Percentiles rank a stretch among this genome's conserved stretches.
These are phyloP conservation scores for Euphorbia pulcherrima DNA, from an alignment of 345 rosid species.

Conservation along the genomic window DNA sequence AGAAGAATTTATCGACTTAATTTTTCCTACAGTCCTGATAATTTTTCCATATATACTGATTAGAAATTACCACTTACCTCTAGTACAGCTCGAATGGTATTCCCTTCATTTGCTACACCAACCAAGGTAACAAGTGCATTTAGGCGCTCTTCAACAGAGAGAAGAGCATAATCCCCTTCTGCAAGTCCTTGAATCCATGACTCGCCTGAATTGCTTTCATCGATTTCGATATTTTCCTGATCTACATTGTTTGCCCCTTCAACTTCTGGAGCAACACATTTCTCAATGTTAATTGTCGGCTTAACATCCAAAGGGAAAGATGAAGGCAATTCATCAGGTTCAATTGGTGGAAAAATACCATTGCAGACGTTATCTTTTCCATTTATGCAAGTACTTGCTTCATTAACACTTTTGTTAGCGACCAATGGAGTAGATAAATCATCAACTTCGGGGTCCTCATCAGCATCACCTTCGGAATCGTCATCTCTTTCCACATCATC, in stretches of 20 bases:
- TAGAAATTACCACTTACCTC: constrained; percentile 54
- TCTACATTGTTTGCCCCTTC: constrained; percentile 30
- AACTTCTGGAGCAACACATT: constrained; percentile 34
- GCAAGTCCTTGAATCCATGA: constrained; percentile 94
- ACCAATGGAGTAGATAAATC: constrained; percentile 55
- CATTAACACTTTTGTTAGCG: constrained; percentile 42
- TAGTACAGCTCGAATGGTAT: constrained; percentile 73
- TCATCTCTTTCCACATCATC: constrained; percentile 87
- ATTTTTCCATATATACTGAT: constrained; percentile 5
- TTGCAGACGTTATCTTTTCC: constrained; percentile 34
- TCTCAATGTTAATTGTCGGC: constrained; percentile 34
- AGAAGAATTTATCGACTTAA: constrained; percentile 17
- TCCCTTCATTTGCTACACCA: constrained; percentile 93
- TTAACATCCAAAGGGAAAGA: constrained; percentile 37
- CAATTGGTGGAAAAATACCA: constrained; percentile 31
- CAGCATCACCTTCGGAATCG: constrained; percentile 82
- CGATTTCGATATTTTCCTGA: constrained; percentile 58
- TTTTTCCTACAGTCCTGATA: background rate
- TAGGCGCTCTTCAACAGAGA: constrained; percentile 93
- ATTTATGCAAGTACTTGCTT: constrained; percentile 41
- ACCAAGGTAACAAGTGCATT: constrained; percentile 77
- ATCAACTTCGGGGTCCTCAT: constrained; percentile 95
- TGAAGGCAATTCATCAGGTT: constrained; percentile 37
- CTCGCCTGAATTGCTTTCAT: constrained; percentile 70
- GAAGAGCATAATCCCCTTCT: constrained; percentile 91